Percentiles rank a stretch among this genome's conserved stretches.
phyloP scores from a whole-genome alignment of 306 rosid species.

The Lablab purpureus region DNA sequence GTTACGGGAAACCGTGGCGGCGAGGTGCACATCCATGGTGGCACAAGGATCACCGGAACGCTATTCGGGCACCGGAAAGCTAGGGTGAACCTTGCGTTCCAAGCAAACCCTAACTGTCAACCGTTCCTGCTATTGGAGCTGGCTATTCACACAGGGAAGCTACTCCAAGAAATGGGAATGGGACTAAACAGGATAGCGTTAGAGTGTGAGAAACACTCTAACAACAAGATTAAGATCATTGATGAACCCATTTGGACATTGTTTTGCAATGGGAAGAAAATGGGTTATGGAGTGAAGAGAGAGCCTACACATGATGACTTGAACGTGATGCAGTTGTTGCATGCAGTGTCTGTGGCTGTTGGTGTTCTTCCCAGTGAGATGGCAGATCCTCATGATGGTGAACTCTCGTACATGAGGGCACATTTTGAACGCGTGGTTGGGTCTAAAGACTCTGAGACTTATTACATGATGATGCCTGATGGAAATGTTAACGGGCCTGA shows the following conservation, averaged over 20 bases:
- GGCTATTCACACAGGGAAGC: constrained; percentile 66
- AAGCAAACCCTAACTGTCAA: constrained; percentile 65
- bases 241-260: constrained; percentile 85
- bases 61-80: constrained; percentile 70
- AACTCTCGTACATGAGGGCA: constrained; percentile 77
- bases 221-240: constrained; percentile 52
- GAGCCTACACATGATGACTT: constrained; percentile 76
- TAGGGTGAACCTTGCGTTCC: constrained; percentile 73
- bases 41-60: constrained; percentile 74
- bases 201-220: constrained; percentile 71
- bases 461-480: constrained; percentile 86
- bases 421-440: constrained; percentile 79
- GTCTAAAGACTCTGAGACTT: constrained; percentile 86
- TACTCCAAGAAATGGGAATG: constrained; percentile 76
- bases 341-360: constrained; percentile 72
- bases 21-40: constrained; percentile 64
- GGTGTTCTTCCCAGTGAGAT: constrained; percentile 72
- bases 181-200: constrained; percentile 77
- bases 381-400: constrained; percentile 59
- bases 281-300: constrained; percentile 79
- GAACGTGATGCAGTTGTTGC: constrained; percentile 73
- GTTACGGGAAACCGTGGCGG: constrained; percentile 36
- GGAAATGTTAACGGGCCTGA: constrained; percentile 68
- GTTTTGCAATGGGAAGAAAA: constrained; percentile 81
- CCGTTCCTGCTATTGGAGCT: constrained; percentile 77